Evolutionary conservation across 2,329 filamentous ascomycete species (phyloP).

Genomic region (Sphaceloma murrayae): DNA sequence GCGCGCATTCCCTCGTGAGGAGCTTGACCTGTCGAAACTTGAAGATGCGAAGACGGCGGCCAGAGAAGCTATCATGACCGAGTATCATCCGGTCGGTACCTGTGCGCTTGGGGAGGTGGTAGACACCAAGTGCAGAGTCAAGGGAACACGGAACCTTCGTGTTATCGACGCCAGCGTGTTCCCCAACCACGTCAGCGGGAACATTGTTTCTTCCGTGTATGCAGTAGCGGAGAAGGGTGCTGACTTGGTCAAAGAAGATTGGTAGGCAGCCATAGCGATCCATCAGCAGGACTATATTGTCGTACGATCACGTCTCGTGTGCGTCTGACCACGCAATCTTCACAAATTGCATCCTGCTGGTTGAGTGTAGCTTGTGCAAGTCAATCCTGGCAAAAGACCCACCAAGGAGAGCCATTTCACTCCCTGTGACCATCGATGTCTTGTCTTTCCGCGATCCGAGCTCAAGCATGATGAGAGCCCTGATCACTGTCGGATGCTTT

Average conservation of each 20-base stretch:
- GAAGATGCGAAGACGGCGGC: conserved; percentile 24
- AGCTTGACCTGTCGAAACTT: conserved; percentile 22
- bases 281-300: too few relatives aligned
- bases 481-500: conserved; percentile 6
- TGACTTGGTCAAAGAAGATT: conserved; percentile 27
- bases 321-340: not conserved
- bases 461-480: conserved; percentile 10
- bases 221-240: conserved; percentile 32
- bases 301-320: too few relatives aligned
- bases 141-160: conserved; percentile 23
- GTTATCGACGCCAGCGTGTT: conserved; percentile 28
- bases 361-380: not conserved
- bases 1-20: conserved; percentile 27
- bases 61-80: conserved; percentile 22
- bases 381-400: not conserved
- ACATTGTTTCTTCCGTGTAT: conserved; percentile 23
- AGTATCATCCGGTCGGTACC: conserved; percentile 35
- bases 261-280: not conserved
- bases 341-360: not conserved
- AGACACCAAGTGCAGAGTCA: conserved; percentile 22
- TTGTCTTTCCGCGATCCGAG: not conserved
- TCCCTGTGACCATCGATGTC: conserved; percentile 1
- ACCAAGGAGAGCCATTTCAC: not conserved
- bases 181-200: conserved; percentile 27
- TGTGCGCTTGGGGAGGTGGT: conserved; percentile 31